Evolutionary conservation across 2,329 filamentous ascomycete species (phyloP).

Genomic region (Fusarium sp.): DNA sequence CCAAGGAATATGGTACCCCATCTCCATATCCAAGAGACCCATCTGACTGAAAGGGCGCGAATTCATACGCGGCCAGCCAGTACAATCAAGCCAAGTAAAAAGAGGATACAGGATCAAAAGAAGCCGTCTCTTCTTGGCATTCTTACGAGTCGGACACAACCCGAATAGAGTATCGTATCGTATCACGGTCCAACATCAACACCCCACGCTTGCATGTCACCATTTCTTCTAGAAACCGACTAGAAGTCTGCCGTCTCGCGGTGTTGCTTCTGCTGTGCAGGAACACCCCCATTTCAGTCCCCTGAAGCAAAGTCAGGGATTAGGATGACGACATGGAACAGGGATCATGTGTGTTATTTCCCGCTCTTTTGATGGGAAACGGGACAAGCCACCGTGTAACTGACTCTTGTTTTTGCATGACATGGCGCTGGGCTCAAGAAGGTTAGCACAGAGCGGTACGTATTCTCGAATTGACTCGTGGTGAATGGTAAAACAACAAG

Average conservation of each 20-base stretch:
- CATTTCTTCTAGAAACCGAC: conserved; percentile 45
- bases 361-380: background rate
- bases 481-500: background rate
- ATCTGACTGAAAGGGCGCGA: background rate
- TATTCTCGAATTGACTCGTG: conserved; percentile 4
- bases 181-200: conserved; percentile 12
- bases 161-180: conserved; percentile 13
- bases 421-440: conserved; percentile 3
- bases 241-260: conserved; percentile 29
- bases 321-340: conserved; percentile 36
- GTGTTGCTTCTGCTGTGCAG: background rate
- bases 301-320: conserved; percentile 29
- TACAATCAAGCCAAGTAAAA: too few species aligned
- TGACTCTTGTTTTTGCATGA: conserved; percentile 27
- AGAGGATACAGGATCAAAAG: background rate
- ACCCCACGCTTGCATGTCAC: conserved; percentile 10
- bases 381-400: conserved; percentile 9
- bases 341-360: conserved; percentile 22
- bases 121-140: conserved; percentile 21
- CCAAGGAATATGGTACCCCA: conserved; percentile 15
- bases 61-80: conserved; percentile 9
- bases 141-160: conserved; percentile 30
- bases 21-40: conserved; percentile 12
- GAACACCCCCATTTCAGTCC: background rate
- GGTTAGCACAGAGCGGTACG: background rate